Conservation (phyloP, 2,329 filamentous ascomycete species). For the Orbilia blumenaviensis region DNA sequence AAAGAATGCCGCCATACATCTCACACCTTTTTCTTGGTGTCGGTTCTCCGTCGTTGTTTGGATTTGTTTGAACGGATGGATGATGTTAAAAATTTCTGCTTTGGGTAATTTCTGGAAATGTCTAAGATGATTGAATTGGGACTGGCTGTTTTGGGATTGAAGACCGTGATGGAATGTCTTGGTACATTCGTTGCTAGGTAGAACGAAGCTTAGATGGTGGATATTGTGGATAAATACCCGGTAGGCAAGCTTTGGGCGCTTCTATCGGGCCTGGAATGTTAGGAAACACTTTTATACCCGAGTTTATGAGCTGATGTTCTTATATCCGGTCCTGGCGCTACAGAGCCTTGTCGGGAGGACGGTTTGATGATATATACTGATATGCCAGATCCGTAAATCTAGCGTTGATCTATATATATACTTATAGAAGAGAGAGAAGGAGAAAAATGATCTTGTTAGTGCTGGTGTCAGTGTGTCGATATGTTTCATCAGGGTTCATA, state of each 20-base stretch:
- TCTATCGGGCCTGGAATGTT: conserved; percentile 22
- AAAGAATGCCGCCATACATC: conserved; percentile 39
- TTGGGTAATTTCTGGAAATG: conserved; percentile 14
- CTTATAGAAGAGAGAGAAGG: no score
- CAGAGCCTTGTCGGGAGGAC: no score
- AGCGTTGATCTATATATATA: conserved; percentile 6
- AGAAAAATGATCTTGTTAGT: background rate
- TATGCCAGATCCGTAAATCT: no score
- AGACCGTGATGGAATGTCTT: conserved; percentile 18
- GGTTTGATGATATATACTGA: no score
- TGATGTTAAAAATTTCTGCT: conserved; percentile 20
- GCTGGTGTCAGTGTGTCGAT: background rate
- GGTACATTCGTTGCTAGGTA: conserved; percentile 3
- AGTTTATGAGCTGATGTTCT: background rate
- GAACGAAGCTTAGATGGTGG: background rate
- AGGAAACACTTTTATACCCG: conserved; percentile 11
- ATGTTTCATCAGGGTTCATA: conserved; percentile 21
- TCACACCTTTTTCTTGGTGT: background rate
- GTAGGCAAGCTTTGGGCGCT: no score
- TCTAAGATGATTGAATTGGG: background rate
- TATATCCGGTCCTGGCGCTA: conserved; percentile 8
- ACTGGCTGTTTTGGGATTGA: conserved; percentile 2
- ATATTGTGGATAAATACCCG: conserved; percentile 16
- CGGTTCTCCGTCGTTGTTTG: conserved; percentile 8
- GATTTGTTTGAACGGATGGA: no score